Base-by-base conservation (phyloP, 352 stramenopile species). In the Pythium chondricola region DNA sequence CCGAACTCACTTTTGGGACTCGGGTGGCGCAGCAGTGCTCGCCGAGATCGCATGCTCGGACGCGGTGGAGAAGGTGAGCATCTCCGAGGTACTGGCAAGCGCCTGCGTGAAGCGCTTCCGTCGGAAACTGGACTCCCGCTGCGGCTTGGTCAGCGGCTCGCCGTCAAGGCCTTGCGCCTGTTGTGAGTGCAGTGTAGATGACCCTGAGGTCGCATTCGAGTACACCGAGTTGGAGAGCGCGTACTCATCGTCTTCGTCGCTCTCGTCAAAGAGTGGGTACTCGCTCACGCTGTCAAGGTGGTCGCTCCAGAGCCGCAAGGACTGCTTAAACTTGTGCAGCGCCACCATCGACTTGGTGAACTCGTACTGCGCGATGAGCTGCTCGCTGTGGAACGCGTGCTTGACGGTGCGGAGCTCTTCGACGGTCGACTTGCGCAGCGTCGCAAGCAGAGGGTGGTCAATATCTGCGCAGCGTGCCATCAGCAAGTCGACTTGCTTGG, bases 221-320 rank as follows among this genome's bases (percentile, higher is more conserved):
- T 85, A 86, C 20, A 79, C 58, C 9, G 71, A 86, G 30, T 81
- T 65, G 7, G 78, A 87, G 20, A 82, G 61, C 41, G 67, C 11
- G 33, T 66, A 75, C 35, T 86, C 69, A 6, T 71, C 61, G 17
- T 80, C 61, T 8, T 69, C 72, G 40, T 74, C 54, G 37, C 31
- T 67, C 1, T 81, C 74, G 49, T 87, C 76, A 41, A 85, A 91
- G 10, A 88, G 60, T 18, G 76, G 76, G 18, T 91, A 91, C 27
- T 91, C 79, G 6, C 76, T 87, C 31, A 88, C 63, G 31, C 59
- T 65, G 55, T 91, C 79, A 43, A 91, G 88, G 56, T 91, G 79
- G 27, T 91, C 76, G 53, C 76, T 86, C 79, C 79, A 91, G 7
- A 68, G 74, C 8, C 66, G 69, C 18, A 88, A 33, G 33, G 74